These are phyloP conservation scores for Talaromyces proteolyticus DNA, from an alignment of 495 filamentous ascomycete species.

Conservation along the genomic window DNA sequence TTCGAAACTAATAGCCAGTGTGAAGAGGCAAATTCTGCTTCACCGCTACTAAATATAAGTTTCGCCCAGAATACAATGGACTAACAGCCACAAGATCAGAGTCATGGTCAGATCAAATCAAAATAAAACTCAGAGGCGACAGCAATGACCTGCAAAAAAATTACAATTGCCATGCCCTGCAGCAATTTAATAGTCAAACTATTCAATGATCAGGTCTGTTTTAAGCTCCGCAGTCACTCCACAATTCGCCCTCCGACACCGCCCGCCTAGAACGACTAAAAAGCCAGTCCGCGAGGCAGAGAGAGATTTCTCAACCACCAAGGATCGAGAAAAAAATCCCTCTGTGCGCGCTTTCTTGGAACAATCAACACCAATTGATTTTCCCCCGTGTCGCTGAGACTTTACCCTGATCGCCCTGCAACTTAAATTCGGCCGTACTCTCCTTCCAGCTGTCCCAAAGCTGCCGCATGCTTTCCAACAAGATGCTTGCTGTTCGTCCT, in stretches of 20 bases:
- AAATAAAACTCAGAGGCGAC: no score
- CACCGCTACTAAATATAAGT: no score
- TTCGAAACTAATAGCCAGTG: no score
- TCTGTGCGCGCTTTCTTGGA: slow-evolving; percentile 1
- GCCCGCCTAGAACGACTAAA: not conserved
- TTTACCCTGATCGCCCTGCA: slow-evolving; percentile 13
- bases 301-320: slow-evolving; percentile 5
- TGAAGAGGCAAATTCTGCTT: no score
- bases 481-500: slow-evolving; percentile 44
- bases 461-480: slow-evolving; percentile 46
- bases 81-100: no score
- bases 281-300: not conserved
- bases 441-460: slow-evolving; percentile 17
- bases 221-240: not conserved
- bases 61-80: no score
- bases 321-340: slow-evolving; percentile 1
- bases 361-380: not conserved
- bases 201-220: not conserved
- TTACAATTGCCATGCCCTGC: not conserved
- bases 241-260: not conserved
- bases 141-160: not conserved
- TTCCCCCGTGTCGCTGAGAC: slow-evolving; percentile 5
- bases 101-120: no score
- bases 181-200: not conserved
- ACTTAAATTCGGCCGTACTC: slow-evolving; percentile 4